Conservation (phyloP, 768 basidiomycete genomes). For the Rhodosporidiobolus sp. region DNA sequence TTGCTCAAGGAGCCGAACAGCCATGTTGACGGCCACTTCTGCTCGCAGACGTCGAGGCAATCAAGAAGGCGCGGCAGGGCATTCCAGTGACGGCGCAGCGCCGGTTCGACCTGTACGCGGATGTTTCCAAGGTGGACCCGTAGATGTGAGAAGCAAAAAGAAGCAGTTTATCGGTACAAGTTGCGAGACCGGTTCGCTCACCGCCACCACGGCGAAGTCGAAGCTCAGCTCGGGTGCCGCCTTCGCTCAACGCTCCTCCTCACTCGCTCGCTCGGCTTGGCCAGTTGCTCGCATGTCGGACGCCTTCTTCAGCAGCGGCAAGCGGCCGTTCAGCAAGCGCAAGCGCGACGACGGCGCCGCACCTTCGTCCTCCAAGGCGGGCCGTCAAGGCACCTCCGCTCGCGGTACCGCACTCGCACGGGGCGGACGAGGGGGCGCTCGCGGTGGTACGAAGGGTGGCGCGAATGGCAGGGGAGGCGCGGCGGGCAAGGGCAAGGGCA, state of each 20-base stretch:
- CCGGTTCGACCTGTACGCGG: conserved; percentile 85
- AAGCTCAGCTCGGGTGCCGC: too few relatives aligned
- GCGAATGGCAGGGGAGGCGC: neutral
- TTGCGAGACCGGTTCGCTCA: neutral
- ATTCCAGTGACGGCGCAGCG: conserved; percentile 91
- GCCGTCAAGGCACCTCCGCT: neutral
- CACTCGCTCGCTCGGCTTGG: neutral
- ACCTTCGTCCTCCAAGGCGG: neutral
- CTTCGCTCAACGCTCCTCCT: neutral
- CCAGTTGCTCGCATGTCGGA: conserved; percentile 22
- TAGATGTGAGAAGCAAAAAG: neutral
- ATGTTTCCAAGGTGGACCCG: conserved; percentile 53
- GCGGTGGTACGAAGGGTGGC: neutral
- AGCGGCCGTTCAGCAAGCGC: conserved; percentile 38
- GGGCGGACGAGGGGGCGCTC: neutral
- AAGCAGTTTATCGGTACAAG: too few relatives aligned
- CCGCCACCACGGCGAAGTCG: neutral
- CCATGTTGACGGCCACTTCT: neutral
- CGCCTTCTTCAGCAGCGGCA: conserved; percentile 36
- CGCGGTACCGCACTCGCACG: conserved; percentile 1
- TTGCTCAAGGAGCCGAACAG: neutral
- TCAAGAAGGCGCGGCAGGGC: conserved; percentile 67
- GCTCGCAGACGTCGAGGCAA: conserved; percentile 59
- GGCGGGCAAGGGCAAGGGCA: conserved; percentile 29
- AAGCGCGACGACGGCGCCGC: conserved; percentile 18